phyloP scores from a whole-genome alignment of 495 filamentous ascomycete species.

The Hypoxylon rickii region DNA sequence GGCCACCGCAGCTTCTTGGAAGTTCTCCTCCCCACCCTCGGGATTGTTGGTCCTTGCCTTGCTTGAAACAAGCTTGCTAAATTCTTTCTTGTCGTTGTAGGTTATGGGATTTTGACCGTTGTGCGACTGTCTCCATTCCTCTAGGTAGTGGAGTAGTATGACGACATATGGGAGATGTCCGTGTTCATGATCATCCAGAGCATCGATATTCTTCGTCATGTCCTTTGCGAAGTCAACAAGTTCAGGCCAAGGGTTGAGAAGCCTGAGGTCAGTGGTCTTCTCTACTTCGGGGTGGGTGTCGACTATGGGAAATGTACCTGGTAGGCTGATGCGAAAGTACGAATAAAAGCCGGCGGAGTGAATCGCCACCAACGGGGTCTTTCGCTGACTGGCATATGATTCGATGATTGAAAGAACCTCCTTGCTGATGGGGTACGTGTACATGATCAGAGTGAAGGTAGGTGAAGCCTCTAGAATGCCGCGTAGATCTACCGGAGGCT shows the following conservation, averaged over 20 bases:
- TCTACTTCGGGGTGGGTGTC: conserved; percentile 94
- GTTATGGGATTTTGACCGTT: conserved; percentile 67
- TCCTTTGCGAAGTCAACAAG: conserved; percentile 65
- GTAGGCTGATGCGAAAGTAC: conserved; percentile 76
- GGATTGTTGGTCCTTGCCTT: conserved; percentile 72
- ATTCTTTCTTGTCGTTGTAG: conserved; percentile 87
- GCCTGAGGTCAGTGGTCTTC: conserved; percentile 80
- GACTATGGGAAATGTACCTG: conserved; percentile 84
- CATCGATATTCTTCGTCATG: conserved; percentile 68
- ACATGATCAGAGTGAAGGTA: conserved; percentile 73
- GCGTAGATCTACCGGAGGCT: conserved; percentile 30
- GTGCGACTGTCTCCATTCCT: conserved; percentile 78
- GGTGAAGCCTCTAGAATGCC: conserved; percentile 49
- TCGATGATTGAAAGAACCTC: conserved; percentile 63
- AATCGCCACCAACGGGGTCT: conserved; percentile 78
- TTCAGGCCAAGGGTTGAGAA: conserved; percentile 87
- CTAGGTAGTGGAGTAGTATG: conserved; percentile 83
- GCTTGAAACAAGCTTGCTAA: conserved; percentile 68
- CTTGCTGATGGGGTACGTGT: conserved; percentile 68
- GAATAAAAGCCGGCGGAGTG: conserved; percentile 90
- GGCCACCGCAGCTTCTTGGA: conserved; percentile 85
- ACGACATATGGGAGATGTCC: conserved; percentile 91
- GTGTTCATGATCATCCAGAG: conserved; percentile 78
- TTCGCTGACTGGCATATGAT: conserved; percentile 59
- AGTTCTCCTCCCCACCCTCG: conserved; percentile 96